A percentile compares a stretch with the other conserved stretches of the same genome.
phyloP scores from a whole-genome alignment of 768 basidiomycete species.

The Nevesoporus exiguus region DNA sequence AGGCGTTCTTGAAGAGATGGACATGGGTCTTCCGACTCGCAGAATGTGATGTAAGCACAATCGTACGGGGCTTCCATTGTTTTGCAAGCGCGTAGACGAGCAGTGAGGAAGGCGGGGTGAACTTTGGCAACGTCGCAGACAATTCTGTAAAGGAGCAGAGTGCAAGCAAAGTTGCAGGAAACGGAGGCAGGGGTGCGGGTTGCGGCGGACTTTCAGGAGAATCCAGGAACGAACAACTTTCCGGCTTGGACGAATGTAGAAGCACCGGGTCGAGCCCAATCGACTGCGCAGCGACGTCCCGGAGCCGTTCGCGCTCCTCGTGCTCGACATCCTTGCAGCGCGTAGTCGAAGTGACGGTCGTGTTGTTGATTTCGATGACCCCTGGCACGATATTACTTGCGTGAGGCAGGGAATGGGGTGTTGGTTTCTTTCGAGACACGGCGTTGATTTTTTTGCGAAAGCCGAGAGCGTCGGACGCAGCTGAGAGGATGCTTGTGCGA shows the following conservation, averaged over 20 bases:
- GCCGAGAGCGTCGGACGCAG: conserved; percentile 51
- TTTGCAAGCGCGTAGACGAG: conserved; percentile 70
- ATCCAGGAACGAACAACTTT: conserved; percentile 12
- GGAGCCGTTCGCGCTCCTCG: conserved; percentile 70
- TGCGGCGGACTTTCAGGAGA: conserved; percentile 16
- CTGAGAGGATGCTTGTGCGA: conserved; percentile 47
- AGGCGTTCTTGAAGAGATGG: conserved; percentile 67
- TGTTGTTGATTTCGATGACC: conserved; percentile 63
- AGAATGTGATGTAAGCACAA: conserved; percentile 51
- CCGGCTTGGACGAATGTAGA: conserved; percentile 33
- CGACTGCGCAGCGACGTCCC: conserved; percentile 72
- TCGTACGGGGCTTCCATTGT: conserved; percentile 65
- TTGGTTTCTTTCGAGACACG: conserved; percentile 38
- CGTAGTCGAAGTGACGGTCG: conserved; percentile 14
- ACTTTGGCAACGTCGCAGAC: conserved; percentile 58
- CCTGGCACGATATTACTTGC: conserved; percentile 53
- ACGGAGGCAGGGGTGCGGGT: conserved; percentile 41
- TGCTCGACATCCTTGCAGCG: conserved; percentile 54
- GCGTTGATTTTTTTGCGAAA: conserved; percentile 42
- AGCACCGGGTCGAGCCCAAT: conserved; percentile 63
- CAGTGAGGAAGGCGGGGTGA: conserved; percentile 63
- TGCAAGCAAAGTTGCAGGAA: conserved; percentile 54
- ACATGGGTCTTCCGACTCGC: conserved; percentile 46
- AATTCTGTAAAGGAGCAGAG: conserved; percentile 53
- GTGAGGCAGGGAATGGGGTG: conserved; percentile 20